phyloP scores from a whole-genome alignment of 2,329 filamentous ascomycete species.

The Polytolypa hystricis region DNA sequence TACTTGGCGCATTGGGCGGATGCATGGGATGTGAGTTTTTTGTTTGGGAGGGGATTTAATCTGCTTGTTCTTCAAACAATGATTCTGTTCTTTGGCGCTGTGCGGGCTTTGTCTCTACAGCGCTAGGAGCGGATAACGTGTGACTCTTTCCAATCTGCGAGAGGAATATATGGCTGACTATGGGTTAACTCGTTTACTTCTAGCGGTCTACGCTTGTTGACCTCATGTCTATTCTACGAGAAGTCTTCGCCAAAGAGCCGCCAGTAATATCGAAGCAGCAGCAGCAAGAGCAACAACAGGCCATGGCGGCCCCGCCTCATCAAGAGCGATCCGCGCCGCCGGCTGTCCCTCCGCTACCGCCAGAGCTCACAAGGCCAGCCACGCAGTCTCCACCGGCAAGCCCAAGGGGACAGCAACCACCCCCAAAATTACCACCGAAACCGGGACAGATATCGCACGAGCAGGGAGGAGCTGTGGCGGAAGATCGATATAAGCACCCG shows the following conservation, averaged over 20 bases:
- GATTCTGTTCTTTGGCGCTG: background rate
- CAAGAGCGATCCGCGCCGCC: conserved; percentile 41
- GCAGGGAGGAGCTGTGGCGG: conserved; percentile 12
- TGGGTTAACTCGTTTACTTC: too few relatives aligned
- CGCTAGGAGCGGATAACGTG: too few relatives aligned
- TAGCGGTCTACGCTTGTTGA: conserved; percentile 75
- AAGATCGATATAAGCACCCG: conserved; percentile 21
- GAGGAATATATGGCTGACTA: too few relatives aligned
- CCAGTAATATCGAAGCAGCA: conserved; percentile 64
- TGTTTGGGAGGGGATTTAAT: background rate
- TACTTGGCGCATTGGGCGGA: conserved; percentile 84
- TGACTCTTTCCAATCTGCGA: too few relatives aligned
- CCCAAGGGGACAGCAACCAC: conserved; percentile 25
- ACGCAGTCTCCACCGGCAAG: conserved; percentile 21
- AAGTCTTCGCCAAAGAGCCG: conserved; percentile 88
- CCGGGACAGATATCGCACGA: conserved; percentile 17
- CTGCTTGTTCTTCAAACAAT: too few relatives aligned
- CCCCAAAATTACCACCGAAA: conserved; percentile 29
- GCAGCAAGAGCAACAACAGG: conserved; percentile 23
- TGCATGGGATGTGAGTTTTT: conserved; percentile 70
- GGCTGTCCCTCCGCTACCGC: conserved; percentile 60
- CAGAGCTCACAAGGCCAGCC: conserved; percentile 42
- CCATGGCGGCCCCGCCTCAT: conserved; percentile 19
- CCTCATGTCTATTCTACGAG: conserved; percentile 68
- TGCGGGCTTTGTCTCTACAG: too few relatives aligned